phyloP scores from a whole-genome alignment of 2,329 filamentous ascomycete genomes.

The Alternaria burnsii region DNA sequence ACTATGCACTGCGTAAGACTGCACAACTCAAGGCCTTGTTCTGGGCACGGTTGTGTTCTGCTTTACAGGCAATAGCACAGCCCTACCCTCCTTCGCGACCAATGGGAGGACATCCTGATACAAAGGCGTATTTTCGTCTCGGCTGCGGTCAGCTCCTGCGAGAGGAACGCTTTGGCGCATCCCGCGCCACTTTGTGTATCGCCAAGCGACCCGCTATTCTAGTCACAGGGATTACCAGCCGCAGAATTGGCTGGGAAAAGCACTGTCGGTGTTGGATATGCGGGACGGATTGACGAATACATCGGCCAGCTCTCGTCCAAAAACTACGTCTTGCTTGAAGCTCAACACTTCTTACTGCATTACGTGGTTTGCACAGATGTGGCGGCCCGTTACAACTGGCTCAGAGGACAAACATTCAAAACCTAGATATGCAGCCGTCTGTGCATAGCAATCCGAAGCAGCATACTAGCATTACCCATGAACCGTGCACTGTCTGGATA shows the following conservation, averaged over 20 bases:
- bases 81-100: conserved; percentile 14
- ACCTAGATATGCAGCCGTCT: background rate
- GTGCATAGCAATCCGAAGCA: background rate
- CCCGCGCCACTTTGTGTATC: conserved; percentile 8
- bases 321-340: background rate
- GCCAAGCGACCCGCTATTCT: conserved; percentile 26
- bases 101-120: conserved; percentile 9
- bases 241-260: conserved; percentile 5
- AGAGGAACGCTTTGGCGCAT: conserved; percentile 13
- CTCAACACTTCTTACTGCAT: background rate
- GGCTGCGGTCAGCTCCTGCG: conserved; percentile 24
- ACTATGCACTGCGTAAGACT: conserved; percentile 18
- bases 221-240: conserved; percentile 20
- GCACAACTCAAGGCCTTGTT: conserved; percentile 6
- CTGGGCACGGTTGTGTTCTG: conserved; percentile 10
- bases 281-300: background rate
- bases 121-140: conserved; percentile 27
- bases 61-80: conserved; percentile 16
- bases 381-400: background rate
- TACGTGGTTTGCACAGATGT: background rate
- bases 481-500: background rate
- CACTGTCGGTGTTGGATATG: conserved; percentile 7
- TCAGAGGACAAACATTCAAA: background rate
- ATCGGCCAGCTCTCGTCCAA: background rate
- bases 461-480: background rate